Conservation (phyloP, 1,284 basidiomycete genomes). For the Blastosporella zonata region DNA sequence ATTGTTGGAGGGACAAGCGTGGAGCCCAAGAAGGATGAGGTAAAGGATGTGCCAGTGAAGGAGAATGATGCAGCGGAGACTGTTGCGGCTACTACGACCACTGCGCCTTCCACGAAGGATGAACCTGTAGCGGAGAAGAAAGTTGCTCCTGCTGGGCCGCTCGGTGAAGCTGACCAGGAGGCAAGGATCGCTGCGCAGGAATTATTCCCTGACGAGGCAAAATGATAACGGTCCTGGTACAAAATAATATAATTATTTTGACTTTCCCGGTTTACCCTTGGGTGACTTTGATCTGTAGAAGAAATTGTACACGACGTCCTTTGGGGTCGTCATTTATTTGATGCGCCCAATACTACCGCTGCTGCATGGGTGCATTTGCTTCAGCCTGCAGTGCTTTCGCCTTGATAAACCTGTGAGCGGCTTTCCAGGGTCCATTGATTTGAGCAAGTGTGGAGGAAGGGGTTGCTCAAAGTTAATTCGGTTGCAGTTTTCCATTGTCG, state of each 20-base stretch:
- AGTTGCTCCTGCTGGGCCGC: slow-evolving; percentile 11
- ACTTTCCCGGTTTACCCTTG: not conserved
- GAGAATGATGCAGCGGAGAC: not conserved
- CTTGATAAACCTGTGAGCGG: too few species aligned
- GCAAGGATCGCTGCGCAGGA: slow-evolving; percentile 17
- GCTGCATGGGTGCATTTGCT: too few species aligned
- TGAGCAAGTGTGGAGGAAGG: too few species aligned
- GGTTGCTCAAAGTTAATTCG: too few species aligned
- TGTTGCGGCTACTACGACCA: not conserved
- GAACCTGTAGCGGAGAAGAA: slow-evolving; percentile 5
- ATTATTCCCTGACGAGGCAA: slow-evolving; percentile 13
- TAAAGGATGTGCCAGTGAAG: not conserved
- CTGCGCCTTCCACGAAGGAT: not conserved
- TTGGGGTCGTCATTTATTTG: not conserved
- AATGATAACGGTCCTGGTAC: not conserved
- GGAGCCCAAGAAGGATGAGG: slow-evolving; percentile 6
- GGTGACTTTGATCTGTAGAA: not conserved
- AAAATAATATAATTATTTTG: not conserved
- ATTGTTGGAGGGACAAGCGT: slow-evolving; percentile 15
- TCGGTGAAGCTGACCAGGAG: slow-evolving; percentile 17
- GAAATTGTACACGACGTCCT: not conserved
- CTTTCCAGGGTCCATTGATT: too few species aligned
- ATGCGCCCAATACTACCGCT: too few species aligned
- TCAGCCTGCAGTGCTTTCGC: too few species aligned
- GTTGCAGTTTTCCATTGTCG: too few species aligned